Conservation (phyloP, 1,284 basidiomycete species). For the Rhodotorula sp. region DNA sequence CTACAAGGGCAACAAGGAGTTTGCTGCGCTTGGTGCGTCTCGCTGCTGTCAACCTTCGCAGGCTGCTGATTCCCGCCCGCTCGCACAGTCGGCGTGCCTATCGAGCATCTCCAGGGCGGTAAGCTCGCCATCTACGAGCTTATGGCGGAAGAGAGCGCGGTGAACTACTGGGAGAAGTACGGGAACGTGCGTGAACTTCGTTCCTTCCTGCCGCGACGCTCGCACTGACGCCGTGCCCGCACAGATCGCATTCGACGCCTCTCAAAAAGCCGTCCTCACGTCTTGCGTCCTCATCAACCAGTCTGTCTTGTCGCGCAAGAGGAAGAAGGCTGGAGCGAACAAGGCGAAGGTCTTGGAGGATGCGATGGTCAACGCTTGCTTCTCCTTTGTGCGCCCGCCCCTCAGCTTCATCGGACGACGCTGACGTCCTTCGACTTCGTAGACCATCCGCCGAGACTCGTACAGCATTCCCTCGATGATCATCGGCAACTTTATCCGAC, state of each 20-base stretch:
- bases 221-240: not conserved
- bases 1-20: conserved; percentile 95
- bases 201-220: too few species aligned
- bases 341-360: conserved; percentile 38
- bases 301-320: conserved; percentile 31
- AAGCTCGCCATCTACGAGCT: conserved; percentile 95
- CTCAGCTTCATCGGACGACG: not conserved
- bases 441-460: conserved; percentile 30
- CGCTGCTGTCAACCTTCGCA: not conserved
- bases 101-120: conserved; percentile 60
- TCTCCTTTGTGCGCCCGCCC: conserved; percentile 11
- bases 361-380: conserved; percentile 33
- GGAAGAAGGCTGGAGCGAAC: conserved; percentile 48
- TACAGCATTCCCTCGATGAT: conserved; percentile 36
- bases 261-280: conserved; percentile 82
- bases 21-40: conserved; percentile 71
- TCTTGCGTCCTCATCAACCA: conserved; percentile 70
- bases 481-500: conserved; percentile 32
- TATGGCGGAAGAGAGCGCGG: conserved; percentile 92
- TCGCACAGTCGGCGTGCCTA: conserved; percentile 47
- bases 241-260: conserved; percentile 76
- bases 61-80: conserved; percentile 7
- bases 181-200: conserved; percentile 58
- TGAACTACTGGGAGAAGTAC: conserved; percentile 98
- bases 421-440: not conserved